phyloP scores from a whole-genome alignment of 306 rosid genomes.

The Alnus glutinosa region DNA sequence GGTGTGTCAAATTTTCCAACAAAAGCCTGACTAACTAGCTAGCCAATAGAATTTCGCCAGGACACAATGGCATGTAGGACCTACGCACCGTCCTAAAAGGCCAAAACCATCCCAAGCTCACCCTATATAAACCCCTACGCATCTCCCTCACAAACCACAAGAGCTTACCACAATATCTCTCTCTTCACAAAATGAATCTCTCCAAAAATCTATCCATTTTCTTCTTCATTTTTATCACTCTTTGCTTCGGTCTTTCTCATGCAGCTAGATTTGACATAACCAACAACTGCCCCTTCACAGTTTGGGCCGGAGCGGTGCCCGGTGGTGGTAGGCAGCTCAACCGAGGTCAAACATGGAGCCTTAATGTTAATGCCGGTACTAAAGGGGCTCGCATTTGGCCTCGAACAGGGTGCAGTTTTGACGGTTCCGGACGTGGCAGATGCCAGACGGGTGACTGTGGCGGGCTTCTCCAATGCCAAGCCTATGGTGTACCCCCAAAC shows the following conservation, averaged over 20 bases:
- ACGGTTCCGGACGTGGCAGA: conserved; percentile 39
- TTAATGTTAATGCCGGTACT: conserved; percentile 40
- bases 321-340: conserved; percentile 49
- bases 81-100: background rate
- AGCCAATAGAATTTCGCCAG: no score
- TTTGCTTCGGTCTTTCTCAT: conserved; percentile 15
- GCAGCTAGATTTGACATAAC: conserved; percentile 42
- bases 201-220: conserved; percentile 2
- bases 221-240: conserved; percentile 21
- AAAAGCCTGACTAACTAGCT: no score
- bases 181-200: conserved; percentile 12
- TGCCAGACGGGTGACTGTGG: conserved; percentile 67
- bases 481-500: conserved; percentile 48
- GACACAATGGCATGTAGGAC: no score
- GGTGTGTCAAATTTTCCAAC: no score
- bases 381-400: conserved; percentile 62
- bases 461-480: conserved; percentile 4
- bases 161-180: background rate
- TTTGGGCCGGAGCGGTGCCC: background rate
- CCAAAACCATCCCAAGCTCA: background rate
- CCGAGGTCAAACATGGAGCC: conserved; percentile 37
- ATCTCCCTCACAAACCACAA: background rate
- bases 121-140: conserved; percentile 21
- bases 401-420: conserved; percentile 68
- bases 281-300: conserved; percentile 50